A percentile compares a stretch with the other conserved stretches of the same genome.
phyloP scores from a whole-genome alignment of 768 basidiomycete genomes.

The Hortiboletus campestris region DNA sequence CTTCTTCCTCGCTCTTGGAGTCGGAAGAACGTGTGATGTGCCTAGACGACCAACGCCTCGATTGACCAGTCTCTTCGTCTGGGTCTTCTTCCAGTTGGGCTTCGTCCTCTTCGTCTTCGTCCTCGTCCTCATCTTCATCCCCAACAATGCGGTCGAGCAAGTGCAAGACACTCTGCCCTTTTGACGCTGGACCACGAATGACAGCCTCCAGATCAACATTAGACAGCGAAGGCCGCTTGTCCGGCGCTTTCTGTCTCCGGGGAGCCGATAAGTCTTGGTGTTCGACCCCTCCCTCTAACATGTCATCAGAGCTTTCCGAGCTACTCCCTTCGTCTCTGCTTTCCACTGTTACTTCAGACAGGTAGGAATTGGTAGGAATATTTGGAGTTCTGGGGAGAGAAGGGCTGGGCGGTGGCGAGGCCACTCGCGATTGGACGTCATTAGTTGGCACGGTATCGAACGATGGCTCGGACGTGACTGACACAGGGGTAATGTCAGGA shows the following conservation, averaged over 20 bases:
- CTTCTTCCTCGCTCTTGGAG: slow-evolving; percentile 36
- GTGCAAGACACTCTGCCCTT: slow-evolving; percentile 19
- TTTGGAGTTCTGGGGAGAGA: slow-evolving; percentile 13
- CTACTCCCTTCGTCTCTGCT: slow-evolving; percentile 40
- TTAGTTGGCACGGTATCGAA: neutral
- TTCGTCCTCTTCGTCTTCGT: slow-evolving; percentile 35
- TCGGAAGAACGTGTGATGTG: slow-evolving; percentile 33
- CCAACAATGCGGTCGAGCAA: slow-evolving; percentile 32
- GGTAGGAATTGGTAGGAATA: slow-evolving; percentile 31
- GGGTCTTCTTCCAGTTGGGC: slow-evolving; percentile 42
- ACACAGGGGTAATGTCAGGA: slow-evolving; percentile 12
- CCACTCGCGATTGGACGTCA: neutral
- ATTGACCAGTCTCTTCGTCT: slow-evolving; percentile 32
- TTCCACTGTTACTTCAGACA: slow-evolving; percentile 38
- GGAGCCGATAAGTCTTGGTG: slow-evolving; percentile 5
- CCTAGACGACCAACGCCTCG: slow-evolving; percentile 33
- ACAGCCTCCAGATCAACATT: slow-evolving; percentile 39
- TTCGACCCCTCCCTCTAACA: slow-evolving; percentile 17
- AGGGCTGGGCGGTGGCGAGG: neutral
- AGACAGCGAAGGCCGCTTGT: slow-evolving; percentile 1
- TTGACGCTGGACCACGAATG: slow-evolving; percentile 39
- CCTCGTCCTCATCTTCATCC: slow-evolving; percentile 33
- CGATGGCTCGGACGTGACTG: neutral
- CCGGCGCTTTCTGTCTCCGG: neutral
- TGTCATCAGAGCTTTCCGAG: slow-evolving; percentile 34